Evolutionary conservation across 1,284 basidiomycete species (phyloP), one percentile per base, ranked within the genome.

Genomic region (Sporisorium reilianum): DNA sequence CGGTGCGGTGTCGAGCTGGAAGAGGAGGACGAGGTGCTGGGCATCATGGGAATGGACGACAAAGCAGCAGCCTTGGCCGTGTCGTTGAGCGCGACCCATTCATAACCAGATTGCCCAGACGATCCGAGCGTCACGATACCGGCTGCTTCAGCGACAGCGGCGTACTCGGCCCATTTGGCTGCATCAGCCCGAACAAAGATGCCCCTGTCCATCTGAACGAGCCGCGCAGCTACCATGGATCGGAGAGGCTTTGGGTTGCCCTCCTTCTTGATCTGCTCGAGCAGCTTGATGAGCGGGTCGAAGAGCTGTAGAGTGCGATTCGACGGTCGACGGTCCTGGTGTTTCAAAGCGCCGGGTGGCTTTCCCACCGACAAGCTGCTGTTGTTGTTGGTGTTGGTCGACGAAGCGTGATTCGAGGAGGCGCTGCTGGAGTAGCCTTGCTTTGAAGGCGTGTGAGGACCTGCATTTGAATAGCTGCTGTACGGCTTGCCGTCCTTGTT

Each of bases 151-250:
- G 80, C 80, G 8, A 80, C 75, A 22, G 73, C 77, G 10, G 69
- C 73, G 45, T 77, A 81, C 20, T 81, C 80, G 7, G 67, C 67
- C 78, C 78, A 81, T 16, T 72, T 57, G 23, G 60, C 54, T 8
- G 80, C 80, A 23, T 77, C 78, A 6, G 77, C 78, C 9, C 66
- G 64, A 16, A 78, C 57, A 55, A 73, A 81, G 54, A 81, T 54
- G 36, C 65, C 55, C 25, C 57, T 57, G 44, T 80, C 75, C 52
- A 66, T 25, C 11, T 36, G 12, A 1, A 68, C 56, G 7, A 81
- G 61, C 28, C 68, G 67, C 5, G 63, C 62, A 18, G 76, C 73
- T n/a, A 77, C 74, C 48, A 55, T 46, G 25, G 70, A 68, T 3
- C 80, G 65, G 20, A 80, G 57, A 1, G 80, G 80, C 23, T 73